These are phyloP conservation scores for Phytopythium mirpurense DNA, from an alignment of 352 stramenopile genomes.

Conservation along the genomic window DNA sequence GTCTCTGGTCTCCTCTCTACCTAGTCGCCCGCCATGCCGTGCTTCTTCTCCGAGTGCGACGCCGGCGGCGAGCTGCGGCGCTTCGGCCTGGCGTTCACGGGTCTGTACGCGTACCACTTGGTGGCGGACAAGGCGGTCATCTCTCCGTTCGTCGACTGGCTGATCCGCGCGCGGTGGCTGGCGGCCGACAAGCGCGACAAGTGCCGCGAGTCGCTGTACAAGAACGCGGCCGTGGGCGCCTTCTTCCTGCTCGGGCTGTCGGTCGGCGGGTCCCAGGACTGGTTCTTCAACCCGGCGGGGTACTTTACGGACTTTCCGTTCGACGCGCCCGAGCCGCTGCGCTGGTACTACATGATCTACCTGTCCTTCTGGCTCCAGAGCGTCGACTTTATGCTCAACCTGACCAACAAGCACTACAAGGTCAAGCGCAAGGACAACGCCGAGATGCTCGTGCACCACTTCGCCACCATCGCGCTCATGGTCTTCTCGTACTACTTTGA, in stretches of 20 bases:
- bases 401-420: slow-evolving; percentile 77
- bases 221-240: slow-evolving; percentile 65
- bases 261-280: slow-evolving; percentile 53
- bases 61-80: slow-evolving; percentile 44
- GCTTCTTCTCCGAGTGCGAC: slow-evolving; percentile 63
- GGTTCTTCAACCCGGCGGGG: slow-evolving; percentile 65
- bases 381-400: slow-evolving; percentile 80
- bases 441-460: slow-evolving; percentile 80
- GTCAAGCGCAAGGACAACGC: slow-evolving; percentile 82
- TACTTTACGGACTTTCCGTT: slow-evolving; percentile 64
- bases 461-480: slow-evolving; percentile 75
- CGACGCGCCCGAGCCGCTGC: slow-evolving; percentile 35
- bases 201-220: slow-evolving; percentile 81
- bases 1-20: too few species aligned
- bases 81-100: slow-evolving; percentile 43
- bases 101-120: slow-evolving; percentile 71
- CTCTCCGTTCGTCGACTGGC: slow-evolving; percentile 36
- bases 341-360: slow-evolving; percentile 88
- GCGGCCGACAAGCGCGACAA: slow-evolving; percentile 67
- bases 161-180: slow-evolving; percentile 35
- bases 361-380: slow-evolving; percentile 77
- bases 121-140: slow-evolving; percentile 62
- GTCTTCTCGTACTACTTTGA: slow-evolving; percentile 70
- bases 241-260: slow-evolving; percentile 61
- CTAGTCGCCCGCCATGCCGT: slow-evolving; percentile 52